Evolutionary conservation across 148 eudicot genomes (phyloP).

Genomic region (Mesembryanthemum crystallinum): DNA sequence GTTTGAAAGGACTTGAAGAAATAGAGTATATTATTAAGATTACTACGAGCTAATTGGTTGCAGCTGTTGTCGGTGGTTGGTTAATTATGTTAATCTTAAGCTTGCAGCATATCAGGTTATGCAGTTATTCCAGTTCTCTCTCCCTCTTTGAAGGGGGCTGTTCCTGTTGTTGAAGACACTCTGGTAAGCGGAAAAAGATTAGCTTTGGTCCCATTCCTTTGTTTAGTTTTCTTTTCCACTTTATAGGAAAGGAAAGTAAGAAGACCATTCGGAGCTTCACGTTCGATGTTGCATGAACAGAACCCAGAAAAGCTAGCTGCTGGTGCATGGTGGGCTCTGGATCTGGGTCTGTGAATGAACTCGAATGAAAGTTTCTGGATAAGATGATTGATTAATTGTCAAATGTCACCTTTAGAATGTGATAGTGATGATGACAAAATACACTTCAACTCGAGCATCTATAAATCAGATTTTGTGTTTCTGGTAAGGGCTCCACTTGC

Average conservation of each 20-base stretch:
- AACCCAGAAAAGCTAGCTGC: not conserved
- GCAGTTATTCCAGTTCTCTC: too few species aligned
- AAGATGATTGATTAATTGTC: not conserved
- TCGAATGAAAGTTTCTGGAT: not conserved
- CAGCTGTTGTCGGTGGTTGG: too few species aligned
- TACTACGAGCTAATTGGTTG: too few species aligned
- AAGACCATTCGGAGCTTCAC: not conserved
- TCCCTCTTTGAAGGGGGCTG: not conserved
- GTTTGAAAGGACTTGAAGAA: not conserved
- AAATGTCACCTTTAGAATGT: not conserved
- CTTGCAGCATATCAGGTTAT: too few species aligned
- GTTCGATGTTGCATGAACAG: not conserved
- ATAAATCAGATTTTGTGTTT: not conserved
- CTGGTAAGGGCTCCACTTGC: constrained; percentile 2
- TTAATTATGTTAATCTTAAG: too few species aligned
- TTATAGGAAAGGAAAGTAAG: not conserved
- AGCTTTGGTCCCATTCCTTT: not conserved
- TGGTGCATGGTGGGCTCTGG: not conserved
- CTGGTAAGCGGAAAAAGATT: not conserved
- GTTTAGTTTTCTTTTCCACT: not conserved
- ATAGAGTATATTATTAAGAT: not conserved
- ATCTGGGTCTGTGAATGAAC: not conserved
- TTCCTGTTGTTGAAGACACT: not conserved
- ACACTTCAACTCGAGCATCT: not conserved
- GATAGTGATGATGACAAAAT: not conserved